Conservation (phyloP, 2,329 filamentous ascomycete genomes). For the Xylariomycetidae sp. region DNA sequence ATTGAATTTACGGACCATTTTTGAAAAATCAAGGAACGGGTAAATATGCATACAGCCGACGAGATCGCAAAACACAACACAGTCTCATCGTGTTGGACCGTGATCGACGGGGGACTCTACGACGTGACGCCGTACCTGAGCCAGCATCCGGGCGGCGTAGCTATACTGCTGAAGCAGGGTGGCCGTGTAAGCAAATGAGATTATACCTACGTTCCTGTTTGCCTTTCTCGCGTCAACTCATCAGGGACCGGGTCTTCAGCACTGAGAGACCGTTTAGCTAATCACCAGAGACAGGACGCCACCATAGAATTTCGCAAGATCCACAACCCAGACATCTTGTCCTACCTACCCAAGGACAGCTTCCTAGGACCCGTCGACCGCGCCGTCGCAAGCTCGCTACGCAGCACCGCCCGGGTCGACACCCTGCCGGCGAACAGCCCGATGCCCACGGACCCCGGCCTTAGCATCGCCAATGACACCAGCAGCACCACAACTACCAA, state of each 20-base stretch:
- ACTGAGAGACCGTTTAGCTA: no score
- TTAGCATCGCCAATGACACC: conserved; percentile 1
- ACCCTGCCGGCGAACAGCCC: conserved; percentile 2
- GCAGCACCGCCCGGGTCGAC: conserved; percentile 4
- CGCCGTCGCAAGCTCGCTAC: conserved; percentile 16
- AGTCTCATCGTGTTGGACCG: conserved; percentile 33
- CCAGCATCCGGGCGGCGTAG: conserved; percentile 26
- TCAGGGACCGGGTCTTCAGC: no score
- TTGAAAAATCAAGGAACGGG: no score
- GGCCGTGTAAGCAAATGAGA: conserved; percentile 23
- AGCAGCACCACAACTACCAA: neutral
- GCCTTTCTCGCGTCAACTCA: no score
- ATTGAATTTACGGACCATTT: no score
- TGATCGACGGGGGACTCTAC: conserved; percentile 28
- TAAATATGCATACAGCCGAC: no score
- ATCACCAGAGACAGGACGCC: conserved; percentile 21
- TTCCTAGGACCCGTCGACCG: conserved; percentile 23
- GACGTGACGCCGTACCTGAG: conserved; percentile 33
- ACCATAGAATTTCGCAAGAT: conserved; percentile 27
- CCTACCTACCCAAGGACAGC: conserved; percentile 26
- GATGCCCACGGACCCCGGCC: conserved; percentile 4
- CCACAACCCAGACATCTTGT: conserved; percentile 23
- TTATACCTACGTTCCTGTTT: no score
- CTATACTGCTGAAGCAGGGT: conserved; percentile 24
- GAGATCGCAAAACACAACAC: conserved; percentile 31